phyloP scores from a whole-genome alignment of 164 flowering plant genomes.

The Aristolochia contorta region DNA sequence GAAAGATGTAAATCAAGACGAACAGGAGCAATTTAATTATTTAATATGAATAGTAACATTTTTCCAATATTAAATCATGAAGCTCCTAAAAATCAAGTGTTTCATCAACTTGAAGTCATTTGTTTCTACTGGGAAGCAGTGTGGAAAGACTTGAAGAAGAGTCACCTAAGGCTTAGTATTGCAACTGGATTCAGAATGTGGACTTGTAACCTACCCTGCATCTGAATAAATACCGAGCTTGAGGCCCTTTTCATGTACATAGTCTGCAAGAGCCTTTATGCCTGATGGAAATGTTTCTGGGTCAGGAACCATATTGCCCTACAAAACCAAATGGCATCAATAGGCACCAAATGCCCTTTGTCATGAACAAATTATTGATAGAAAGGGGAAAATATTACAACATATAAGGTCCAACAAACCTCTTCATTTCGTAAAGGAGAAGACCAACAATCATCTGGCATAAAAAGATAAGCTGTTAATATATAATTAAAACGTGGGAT shows the following conservation, averaged over 20 bases:
- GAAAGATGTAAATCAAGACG: too few species aligned
- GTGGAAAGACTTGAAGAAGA: too few species aligned
- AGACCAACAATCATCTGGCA: slow-evolving; percentile 98
- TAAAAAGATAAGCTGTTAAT: slow-evolving; percentile 1
- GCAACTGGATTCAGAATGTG: background rate
- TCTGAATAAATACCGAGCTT: slow-evolving; percentile 97
- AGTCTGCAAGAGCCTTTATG: slow-evolving; percentile 83
- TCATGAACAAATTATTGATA: background rate
- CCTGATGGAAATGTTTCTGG: slow-evolving; percentile 82
- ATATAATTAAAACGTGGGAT: background rate
- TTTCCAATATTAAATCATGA: too few species aligned
- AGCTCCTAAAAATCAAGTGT: too few species aligned
- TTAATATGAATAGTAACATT: too few species aligned
- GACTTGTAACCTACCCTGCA: slow-evolving; percentile 70
- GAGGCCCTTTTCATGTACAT: slow-evolving; percentile 79
- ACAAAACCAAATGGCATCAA: slow-evolving; percentile 10
- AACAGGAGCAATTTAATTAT: too few species aligned
- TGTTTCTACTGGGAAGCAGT: too few species aligned
- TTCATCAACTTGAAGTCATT: too few species aligned
- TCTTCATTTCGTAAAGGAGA: slow-evolving; percentile 25
- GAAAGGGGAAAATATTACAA: background rate
- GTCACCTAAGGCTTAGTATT: too few species aligned
- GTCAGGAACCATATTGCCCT: slow-evolving; percentile 75
- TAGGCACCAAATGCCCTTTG: background rate
- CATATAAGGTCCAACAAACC: slow-evolving; percentile 24